Conservation (phyloP, 176 grass and related monocot species). For the Carex scoparia region DNA sequence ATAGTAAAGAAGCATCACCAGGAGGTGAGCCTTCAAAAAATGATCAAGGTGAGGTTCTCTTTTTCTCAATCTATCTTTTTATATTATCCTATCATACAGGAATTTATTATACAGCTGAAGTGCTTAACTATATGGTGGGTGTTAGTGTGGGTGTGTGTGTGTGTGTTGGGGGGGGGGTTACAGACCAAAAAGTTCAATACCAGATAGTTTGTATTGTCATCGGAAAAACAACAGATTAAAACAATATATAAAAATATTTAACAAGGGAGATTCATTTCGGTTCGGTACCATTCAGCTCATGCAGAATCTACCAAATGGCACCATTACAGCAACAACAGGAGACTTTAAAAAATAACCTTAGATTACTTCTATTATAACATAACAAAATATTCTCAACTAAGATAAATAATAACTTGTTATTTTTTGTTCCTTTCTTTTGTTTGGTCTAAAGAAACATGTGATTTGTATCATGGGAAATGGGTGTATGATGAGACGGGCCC, state of each 20-base stretch:
- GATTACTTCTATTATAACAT: not conserved
- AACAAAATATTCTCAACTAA: not conserved
- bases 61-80: not conserved
- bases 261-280: not conserved
- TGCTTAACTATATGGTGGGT: not conserved
- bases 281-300: not conserved
- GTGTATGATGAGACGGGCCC: slow-evolving; percentile 55
- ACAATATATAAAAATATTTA: not conserved
- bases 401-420: not conserved
- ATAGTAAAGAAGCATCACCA: not conserved
- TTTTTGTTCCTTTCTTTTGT: not conserved
- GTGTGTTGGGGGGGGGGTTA: not conserved
- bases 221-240: not conserved
- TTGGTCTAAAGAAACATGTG: slow-evolving; percentile 51
- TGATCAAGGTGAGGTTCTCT: not conserved
- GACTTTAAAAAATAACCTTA: not conserved
- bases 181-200: not conserved
- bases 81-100: not conserved
- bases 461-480: slow-evolving; percentile 80
- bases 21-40: not conserved
- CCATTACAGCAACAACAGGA: not conserved
- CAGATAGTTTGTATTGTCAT: not conserved
- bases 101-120: not conserved
- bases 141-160: not conserved
- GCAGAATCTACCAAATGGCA: not conserved